Evolutionary conservation across 2,329 filamentous ascomycete species (phyloP).

Genomic region (Biscogniauxia mediterranea): DNA sequence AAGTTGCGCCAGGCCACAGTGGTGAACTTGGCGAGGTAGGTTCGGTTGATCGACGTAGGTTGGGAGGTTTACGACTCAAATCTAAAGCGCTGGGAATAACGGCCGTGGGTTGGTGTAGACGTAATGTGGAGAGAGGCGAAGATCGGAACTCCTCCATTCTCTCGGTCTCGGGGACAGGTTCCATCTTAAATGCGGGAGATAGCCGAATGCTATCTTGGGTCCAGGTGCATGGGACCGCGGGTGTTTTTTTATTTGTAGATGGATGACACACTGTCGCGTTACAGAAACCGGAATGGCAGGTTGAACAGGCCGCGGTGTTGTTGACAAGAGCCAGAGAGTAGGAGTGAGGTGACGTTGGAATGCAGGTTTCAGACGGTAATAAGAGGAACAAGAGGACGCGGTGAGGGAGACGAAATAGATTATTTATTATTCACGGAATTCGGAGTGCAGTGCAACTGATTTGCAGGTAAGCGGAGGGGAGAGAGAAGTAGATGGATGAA

Average conservation of each 20-base stretch:
- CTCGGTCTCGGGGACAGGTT: conserved; percentile 67
- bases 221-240: conserved; percentile 12
- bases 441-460: conserved; percentile 17
- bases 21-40: conserved; percentile 53
- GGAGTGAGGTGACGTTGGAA: conserved; percentile 17
- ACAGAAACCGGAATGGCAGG: conserved; percentile 2
- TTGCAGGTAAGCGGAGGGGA: conserved; percentile 14
- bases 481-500: conserved; percentile 8
- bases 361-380: conserved; percentile 24
- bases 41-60: conserved; percentile 58
- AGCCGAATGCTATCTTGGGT: conserved; percentile 9
- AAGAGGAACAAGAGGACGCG: conserved; percentile 1
- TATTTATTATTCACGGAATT: conserved; percentile 15
- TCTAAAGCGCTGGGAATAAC: conserved; percentile 40
- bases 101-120: conserved; percentile 43
- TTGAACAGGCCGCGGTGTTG: conserved; percentile 9
- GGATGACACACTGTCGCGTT: background rate
- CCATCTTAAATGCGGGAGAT: conserved; percentile 46
- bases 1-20: conserved; percentile 44
- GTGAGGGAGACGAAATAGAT: conserved; percentile 2
- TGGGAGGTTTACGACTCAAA: conserved; percentile 49
- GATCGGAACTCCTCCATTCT: conserved; percentile 65
- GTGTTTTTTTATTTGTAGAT: conserved; percentile 3
- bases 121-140: conserved; percentile 54
- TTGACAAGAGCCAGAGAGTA: conserved; percentile 1